Percentiles rank a stretch among this genome's conserved stretches.
phyloP scores from a whole-genome alignment of 2,329 filamentous ascomycete genomes.

The Penicillium digitatum region DNA sequence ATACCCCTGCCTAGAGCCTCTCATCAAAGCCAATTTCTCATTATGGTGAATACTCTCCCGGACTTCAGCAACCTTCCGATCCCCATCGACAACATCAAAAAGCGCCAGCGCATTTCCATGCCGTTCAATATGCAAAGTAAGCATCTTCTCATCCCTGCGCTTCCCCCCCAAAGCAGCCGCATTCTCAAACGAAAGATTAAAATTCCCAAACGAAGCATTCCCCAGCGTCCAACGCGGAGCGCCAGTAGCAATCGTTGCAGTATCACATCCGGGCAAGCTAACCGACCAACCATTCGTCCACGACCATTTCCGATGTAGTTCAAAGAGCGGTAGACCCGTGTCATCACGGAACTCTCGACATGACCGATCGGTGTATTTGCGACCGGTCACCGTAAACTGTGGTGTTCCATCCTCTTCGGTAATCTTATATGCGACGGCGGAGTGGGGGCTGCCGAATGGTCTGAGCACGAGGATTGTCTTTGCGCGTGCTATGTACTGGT shows the following conservation, averaged over 20 bases:
- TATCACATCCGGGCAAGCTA: slow-evolving; percentile 13
- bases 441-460: slow-evolving; percentile 15
- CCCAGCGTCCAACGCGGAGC: slow-evolving; percentile 8
- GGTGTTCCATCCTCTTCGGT: slow-evolving; percentile 15
- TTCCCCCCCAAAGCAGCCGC: slow-evolving; percentile 8
- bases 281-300: slow-evolving; percentile 14
- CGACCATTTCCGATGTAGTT: slow-evolving; percentile 19
- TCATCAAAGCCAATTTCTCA: slow-evolving; percentile 19
- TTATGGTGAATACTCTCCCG: slow-evolving; percentile 23
- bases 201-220: slow-evolving; percentile 5
- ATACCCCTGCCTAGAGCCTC: slow-evolving; percentile 10
- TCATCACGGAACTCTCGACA: slow-evolving; percentile 27
- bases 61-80: slow-evolving; percentile 20
- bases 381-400: slow-evolving; percentile 23
- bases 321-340: slow-evolving; percentile 27
- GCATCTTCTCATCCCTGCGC: slow-evolving; percentile 4
- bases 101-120: slow-evolving; percentile 12
- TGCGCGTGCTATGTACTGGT: slow-evolving; percentile 15
- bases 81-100: slow-evolving; percentile 23
- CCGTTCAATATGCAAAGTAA: slow-evolving; percentile 14
- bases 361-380: slow-evolving; percentile 22
- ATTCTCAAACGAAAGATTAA: slow-evolving; percentile 13
- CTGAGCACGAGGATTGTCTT: slow-evolving; percentile 19
- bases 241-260: slow-evolving; percentile 9
- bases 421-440: slow-evolving; percentile 18